Conservation (phyloP, 2,329 filamentous ascomycete genomes). For the Trichoderma lentiforme region DNA sequence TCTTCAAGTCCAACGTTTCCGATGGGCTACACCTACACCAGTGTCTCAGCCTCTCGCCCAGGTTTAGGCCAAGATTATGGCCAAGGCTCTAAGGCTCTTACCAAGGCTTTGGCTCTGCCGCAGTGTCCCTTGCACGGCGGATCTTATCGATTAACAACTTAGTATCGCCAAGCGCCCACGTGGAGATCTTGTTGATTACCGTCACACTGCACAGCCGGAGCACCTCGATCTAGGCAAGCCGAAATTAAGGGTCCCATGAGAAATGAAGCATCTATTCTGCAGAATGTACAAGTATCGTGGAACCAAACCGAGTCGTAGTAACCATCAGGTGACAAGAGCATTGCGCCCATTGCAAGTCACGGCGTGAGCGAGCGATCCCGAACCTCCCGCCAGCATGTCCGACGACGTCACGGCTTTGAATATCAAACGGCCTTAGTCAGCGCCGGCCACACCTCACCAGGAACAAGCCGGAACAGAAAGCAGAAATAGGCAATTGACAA, state of each 20-base stretch:
- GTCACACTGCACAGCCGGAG: neutral
- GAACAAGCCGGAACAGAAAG: neutral
- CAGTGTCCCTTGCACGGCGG: neutral
- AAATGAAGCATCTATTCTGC: neutral
- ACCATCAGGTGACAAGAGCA: neutral
- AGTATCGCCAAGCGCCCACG: neutral
- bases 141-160: neutral
- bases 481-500: neutral
- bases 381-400: neutral
- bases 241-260: neutral
- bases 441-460: neutral
- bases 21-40: neutral
- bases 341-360: neutral
- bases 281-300: neutral
- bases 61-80: neutral
- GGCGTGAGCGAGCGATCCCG: conserved; percentile 10
- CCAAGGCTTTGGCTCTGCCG: neutral
- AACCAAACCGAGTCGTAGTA: neutral
- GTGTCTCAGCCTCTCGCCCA: neutral
- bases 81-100: neutral
- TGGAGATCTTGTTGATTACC: neutral
- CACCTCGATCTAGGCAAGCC: neutral
- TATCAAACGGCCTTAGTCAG: conserved; percentile 1
- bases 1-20: neutral
- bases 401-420: neutral